These are phyloP conservation scores for Aspergillus bridgeri DNA, from an alignment of 495 filamentous ascomycete genomes.

Conservation along the genomic window DNA sequence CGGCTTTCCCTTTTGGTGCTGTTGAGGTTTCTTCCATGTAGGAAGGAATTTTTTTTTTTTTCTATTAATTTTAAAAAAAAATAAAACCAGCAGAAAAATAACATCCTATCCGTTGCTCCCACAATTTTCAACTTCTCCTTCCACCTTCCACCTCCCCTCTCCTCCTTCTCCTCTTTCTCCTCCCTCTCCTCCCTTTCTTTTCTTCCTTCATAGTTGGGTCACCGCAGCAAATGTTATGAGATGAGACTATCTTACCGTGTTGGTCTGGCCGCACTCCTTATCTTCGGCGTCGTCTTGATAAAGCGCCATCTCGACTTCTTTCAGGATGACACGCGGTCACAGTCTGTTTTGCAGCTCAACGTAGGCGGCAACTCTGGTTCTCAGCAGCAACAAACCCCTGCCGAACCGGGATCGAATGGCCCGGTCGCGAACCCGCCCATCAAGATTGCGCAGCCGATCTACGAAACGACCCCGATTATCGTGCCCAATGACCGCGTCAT, in stretches of 20 bases:
- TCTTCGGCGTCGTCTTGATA: slow-evolving; percentile 34
- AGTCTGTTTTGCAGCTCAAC: slow-evolving; percentile 31
- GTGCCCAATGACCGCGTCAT: slow-evolving; percentile 40
- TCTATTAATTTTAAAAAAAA: neutral
- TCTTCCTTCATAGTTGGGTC: neutral
- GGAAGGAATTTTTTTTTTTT: neutral
- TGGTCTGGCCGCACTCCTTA: slow-evolving; percentile 33
- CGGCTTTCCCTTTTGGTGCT: neutral
- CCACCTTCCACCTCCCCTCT: neutral
- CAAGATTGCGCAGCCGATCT: slow-evolving; percentile 14
- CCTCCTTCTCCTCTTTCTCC: neutral
- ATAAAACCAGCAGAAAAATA: neutral
- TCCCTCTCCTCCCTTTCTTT: slow-evolving; percentile 1
- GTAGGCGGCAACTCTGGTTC: slow-evolving; percentile 16
- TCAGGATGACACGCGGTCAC: slow-evolving; percentile 21
- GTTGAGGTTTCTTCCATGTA: neutral
- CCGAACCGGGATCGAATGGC: slow-evolving; percentile 1
- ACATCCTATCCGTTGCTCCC: neutral
- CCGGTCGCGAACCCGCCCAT: neutral
- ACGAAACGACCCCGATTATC: slow-evolving; percentile 32
- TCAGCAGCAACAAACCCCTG: slow-evolving; percentile 10
- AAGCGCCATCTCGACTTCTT: slow-evolving; percentile 30
- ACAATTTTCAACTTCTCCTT: neutral
- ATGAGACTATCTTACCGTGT: slow-evolving; percentile 42
- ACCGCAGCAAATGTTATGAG: slow-evolving; percentile 31